Conservation (phyloP, 2,329 filamentous ascomycete species). For the Escovopsis sp. region DNA sequence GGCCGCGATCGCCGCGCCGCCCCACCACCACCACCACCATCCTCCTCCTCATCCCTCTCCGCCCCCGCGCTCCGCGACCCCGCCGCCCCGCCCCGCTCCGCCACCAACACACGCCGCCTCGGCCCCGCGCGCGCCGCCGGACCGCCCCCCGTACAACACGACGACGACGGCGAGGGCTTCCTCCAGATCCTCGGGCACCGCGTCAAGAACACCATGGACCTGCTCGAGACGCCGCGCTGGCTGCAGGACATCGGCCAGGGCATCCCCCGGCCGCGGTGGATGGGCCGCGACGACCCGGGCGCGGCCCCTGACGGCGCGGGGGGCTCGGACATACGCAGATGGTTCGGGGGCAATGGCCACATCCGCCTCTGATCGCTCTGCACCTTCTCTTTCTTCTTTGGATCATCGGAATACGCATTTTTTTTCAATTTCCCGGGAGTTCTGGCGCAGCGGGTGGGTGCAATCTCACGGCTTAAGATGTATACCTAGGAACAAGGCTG, state of each 20-base stretch:
- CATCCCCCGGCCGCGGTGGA: slow-evolving; percentile 70
- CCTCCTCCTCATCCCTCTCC: slow-evolving; percentile 27
- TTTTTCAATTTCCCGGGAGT: not conserved
- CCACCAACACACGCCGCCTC: slow-evolving; percentile 13
- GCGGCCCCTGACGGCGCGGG: slow-evolving; percentile 11
- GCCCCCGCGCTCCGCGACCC: slow-evolving; percentile 26
- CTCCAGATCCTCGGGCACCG: slow-evolving; percentile 73
- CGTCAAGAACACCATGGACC: slow-evolving; percentile 85
- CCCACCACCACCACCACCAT: slow-evolving; percentile 15
- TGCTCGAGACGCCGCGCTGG: slow-evolving; percentile 69
- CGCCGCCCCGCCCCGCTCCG: slow-evolving; percentile 26
- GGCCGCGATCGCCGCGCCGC: slow-evolving; percentile 19
- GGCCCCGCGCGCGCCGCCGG: slow-evolving; percentile 25
- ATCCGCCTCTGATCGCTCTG: slow-evolving; percentile 8
- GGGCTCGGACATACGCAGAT: slow-evolving; percentile 35
- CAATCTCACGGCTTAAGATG: no score
- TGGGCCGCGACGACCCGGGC: slow-evolving; percentile 42
- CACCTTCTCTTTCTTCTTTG: not conserved
- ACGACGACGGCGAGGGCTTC: slow-evolving; percentile 57
- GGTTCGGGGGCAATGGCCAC: slow-evolving; percentile 35
- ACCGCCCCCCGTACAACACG: slow-evolving; percentile 29
- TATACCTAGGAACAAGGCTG: no score
- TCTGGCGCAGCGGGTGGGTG: not conserved
- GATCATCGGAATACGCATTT: not conserved
- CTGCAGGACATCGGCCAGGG: slow-evolving; percentile 53